A percentile compares a stretch with the other conserved stretches of the same genome.
Evolutionary conservation across 1,139 yeast genomes (phyloP).

Genomic region (Pichia inconspicua): DNA sequence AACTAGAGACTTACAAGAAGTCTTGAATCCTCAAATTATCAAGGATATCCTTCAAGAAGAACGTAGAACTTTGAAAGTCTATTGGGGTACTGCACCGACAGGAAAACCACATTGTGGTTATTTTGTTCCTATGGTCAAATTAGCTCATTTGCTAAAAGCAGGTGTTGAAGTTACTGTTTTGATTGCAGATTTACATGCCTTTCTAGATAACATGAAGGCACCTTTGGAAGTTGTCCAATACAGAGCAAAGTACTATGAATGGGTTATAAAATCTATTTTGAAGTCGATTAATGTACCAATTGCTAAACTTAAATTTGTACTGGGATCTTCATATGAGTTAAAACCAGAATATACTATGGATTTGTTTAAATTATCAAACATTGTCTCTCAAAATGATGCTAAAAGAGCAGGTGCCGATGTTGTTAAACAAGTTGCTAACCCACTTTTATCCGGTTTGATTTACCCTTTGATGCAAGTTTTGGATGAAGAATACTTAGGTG

Average conservation of each 20-base stretch:
- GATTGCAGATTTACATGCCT: constrained; percentile 96
- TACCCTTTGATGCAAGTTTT: constrained; percentile 98
- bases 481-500: constrained; percentile 84
- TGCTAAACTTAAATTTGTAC: constrained; percentile 73
- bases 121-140: constrained; percentile 94
- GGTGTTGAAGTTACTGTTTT: constrained; percentile 92
- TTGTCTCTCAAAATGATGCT: constrained; percentile 89
- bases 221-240: constrained; percentile 83
- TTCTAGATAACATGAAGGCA: constrained; percentile 97
- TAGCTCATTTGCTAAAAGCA: constrained; percentile 91
- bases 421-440: constrained; percentile 93
- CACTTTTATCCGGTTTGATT: constrained; percentile 85
- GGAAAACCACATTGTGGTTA: constrained; percentile 99
- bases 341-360: constrained; percentile 77
- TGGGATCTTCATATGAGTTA: constrained; percentile 85
- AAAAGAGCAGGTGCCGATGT: constrained; percentile 99
- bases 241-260: constrained; percentile 87
- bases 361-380: constrained; percentile 72
- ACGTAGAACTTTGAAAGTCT: constrained; percentile 73
- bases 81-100: constrained; percentile 97
- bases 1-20: constrained; percentile 85
- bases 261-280: constrained; percentile 73
- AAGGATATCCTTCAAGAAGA: constrained; percentile 74
- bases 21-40: constrained; percentile 80
- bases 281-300: constrained; percentile 84